Evolutionary conservation across 1,139 yeast genomes (phyloP).

Genomic region (Magnusiomyces ingens): DNA sequence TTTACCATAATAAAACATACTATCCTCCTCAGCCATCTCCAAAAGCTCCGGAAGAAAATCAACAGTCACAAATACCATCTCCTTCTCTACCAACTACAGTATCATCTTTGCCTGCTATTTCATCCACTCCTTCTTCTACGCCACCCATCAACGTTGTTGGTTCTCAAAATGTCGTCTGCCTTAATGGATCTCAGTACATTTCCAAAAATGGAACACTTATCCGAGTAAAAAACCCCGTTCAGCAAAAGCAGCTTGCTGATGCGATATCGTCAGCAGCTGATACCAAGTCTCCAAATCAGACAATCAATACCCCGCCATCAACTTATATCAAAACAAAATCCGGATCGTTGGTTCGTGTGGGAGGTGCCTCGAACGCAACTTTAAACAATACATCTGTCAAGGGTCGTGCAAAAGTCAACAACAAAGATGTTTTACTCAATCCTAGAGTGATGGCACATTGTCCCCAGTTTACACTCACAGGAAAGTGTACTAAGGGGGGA

Average conservation of each 20-base stretch:
- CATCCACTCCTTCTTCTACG: background rate
- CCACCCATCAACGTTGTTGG: no score
- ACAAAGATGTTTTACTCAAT: background rate
- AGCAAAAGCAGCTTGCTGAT: background rate
- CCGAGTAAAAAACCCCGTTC: background rate
- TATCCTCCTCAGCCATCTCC: background rate
- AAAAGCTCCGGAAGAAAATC: background rate
- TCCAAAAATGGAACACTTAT: background rate
- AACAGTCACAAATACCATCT: background rate
- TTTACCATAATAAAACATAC: background rate
- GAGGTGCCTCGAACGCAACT: background rate
- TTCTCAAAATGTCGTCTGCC: background rate
- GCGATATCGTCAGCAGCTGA: background rate
- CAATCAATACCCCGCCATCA: background rate
- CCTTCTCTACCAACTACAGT: background rate
- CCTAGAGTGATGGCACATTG: conserved; percentile 18
- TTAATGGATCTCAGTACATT: background rate
- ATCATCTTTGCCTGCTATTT: background rate
- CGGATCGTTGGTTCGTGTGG: conserved; percentile 1
- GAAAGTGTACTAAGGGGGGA: conserved; percentile 46
- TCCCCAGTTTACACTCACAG: conserved; percentile 31
- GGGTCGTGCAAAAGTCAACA: background rate
- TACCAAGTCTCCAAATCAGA: background rate
- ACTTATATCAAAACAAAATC: conserved; percentile 1
- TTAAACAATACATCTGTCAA: background rate